Base-by-base conservation (phyloP, 352 stramenopile species). In the Phytophthora quininea region DNA sequence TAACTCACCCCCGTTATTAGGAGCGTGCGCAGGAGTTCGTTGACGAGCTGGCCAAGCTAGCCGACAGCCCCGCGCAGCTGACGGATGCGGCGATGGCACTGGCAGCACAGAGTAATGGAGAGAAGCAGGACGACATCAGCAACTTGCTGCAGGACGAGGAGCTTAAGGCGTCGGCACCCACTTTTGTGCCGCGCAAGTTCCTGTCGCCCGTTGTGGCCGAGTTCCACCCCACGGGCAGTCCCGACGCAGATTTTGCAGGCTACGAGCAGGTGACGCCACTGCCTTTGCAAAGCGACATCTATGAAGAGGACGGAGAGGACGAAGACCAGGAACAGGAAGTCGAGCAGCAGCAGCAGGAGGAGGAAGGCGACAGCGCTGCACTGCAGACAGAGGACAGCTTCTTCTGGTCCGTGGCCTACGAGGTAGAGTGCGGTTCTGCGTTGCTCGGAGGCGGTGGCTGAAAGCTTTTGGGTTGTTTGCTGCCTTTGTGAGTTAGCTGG, bases 371-470 rank as follows among this genome's bases (percentile, higher is more conserved):
- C n/a, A 61, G 56, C 43, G 58, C 74, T 2, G 70, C 54, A 24
- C 67, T 92, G 71, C 74, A 88, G 62, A 76, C 86, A 49, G 87
- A 95, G 76, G 85, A 93, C 57, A 86, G 65, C 29, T 95, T 95
- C 70, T 95, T 93, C 62, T 95, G 87, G 87, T 95, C 87, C 12
- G 77, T 95, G 48, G 84, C 85, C 24, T 95, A 88, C 60, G 87
- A 95, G 73, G 86, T 95, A 77, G 55, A 67, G 65, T 74, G 53
- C 6, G n/a, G 55, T 37, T 43, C 47, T 49, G 1, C 19, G n/a
- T 48, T 31, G 46, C 49, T 10, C 31, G 54, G 31, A 40, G 49
- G 24, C 32, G 4, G 1, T 42, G 33, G n/a, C 45, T 54, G 51
- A 60, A 70, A 68, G 59, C 47, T 31, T 58, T 29, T 33, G 71